phyloP scores from a whole-genome alignment of 306 rosid genomes.

The Lathyrus oleraceus region DNA sequence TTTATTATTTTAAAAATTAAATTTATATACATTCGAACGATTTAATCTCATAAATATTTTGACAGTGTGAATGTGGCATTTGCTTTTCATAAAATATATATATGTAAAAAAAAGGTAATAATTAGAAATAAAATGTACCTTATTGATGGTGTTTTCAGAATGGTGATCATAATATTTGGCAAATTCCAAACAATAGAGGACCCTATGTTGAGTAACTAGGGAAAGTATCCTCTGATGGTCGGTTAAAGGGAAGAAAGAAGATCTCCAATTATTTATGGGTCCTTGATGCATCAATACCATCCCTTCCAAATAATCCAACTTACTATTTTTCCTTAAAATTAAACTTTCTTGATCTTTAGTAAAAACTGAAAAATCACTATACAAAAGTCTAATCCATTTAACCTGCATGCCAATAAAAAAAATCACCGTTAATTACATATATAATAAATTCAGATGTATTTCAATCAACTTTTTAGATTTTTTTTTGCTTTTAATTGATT shows the following conservation, averaged over 20 bases:
- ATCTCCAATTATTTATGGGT: constrained; percentile 85
- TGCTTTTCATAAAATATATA: too few relatives aligned
- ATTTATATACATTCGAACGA: too few relatives aligned
- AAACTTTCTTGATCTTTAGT: constrained; percentile 51
- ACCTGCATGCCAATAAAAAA: constrained; percentile 51
- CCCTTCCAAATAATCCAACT: constrained; percentile 79
- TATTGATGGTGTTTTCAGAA: constrained; percentile 41
- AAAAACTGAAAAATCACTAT: constrained; percentile 56
- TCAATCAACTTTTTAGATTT: too few relatives aligned
- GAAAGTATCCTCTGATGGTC: constrained; percentile 68
- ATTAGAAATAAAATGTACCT: constrained; percentile 47
- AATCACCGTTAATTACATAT: neutral
- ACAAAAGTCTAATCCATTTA: constrained; percentile 75
- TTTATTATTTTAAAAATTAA: too few relatives aligned
- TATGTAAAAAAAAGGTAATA: neutral
- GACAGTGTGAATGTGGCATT: too few relatives aligned
- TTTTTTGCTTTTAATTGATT: too few relatives aligned
- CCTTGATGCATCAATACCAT: constrained; percentile 75
- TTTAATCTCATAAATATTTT: too few relatives aligned
- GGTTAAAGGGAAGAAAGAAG: constrained; percentile 83
- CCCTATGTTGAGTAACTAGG: constrained; percentile 50
- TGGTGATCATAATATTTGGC: constrained; percentile 72
- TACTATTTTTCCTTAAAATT: constrained; percentile 46
- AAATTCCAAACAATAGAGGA: constrained; percentile 79
- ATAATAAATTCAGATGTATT: too few relatives aligned